phyloP scores from a whole-genome alignment of 73 alveolate species.

The Paramecium tetraurelia region DNA sequence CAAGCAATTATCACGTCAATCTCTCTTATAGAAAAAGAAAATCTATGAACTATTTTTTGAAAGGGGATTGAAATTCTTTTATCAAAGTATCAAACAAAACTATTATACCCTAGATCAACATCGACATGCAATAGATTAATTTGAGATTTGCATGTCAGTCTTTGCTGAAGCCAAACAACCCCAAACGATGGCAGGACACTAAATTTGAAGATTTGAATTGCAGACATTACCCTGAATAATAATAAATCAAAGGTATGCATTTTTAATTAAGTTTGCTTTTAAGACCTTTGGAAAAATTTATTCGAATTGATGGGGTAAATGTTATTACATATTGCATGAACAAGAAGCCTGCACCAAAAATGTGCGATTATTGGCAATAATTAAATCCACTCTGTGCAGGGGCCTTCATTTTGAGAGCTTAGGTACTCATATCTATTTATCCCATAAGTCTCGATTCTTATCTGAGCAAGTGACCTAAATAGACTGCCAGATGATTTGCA shows the following conservation, averaged over 20 bases:
- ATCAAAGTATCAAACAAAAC: background rate
- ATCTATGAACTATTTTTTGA: background rate
- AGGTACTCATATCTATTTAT: background rate
- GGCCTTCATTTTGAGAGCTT: background rate
- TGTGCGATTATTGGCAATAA: conserved; percentile 17
- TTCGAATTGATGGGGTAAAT: background rate
- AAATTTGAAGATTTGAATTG: background rate
- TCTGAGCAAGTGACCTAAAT: background rate
- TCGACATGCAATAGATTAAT: background rate
- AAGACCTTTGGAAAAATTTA: background rate
- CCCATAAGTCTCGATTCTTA: background rate
- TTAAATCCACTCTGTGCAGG: background rate
- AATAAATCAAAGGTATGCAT: background rate
- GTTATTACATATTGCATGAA: background rate
- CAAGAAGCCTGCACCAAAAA: background rate
- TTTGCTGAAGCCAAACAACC: background rate
- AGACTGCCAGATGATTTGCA: background rate
- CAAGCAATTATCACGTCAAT: background rate
- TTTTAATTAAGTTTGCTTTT: background rate
- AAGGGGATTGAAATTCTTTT: background rate
- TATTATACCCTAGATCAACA: background rate
- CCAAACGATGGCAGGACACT: conserved; percentile 20
- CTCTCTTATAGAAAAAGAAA: background rate
- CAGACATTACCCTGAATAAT: background rate
- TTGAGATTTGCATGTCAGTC: background rate